phyloP scores from a whole-genome alignment of 352 stramenopile species.

The Phytophthora boehmeriae region DNA sequence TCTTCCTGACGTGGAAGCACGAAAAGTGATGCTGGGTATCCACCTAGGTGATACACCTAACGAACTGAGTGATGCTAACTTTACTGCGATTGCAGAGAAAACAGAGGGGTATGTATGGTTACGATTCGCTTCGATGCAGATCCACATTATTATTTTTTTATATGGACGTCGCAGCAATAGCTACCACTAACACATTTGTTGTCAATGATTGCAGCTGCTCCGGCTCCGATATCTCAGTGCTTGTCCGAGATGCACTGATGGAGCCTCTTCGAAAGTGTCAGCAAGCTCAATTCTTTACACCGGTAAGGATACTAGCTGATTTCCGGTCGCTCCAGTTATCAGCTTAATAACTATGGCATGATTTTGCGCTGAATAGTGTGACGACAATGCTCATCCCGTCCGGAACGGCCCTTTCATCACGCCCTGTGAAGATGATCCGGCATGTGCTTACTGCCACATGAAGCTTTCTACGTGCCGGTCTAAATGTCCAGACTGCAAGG shows the following conservation, averaged over 20 bases:
- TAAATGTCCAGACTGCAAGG: slow-evolving; percentile 74
- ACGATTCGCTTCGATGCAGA: background rate
- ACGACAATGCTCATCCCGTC: slow-evolving; percentile 70
- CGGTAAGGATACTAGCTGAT: slow-evolving; percentile 40
- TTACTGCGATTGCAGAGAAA: slow-evolving; percentile 91
- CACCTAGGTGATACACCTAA: slow-evolving; percentile 97
- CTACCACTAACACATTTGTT: background rate
- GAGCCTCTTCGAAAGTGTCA: slow-evolving; percentile 97
- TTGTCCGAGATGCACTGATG: slow-evolving; percentile 98
- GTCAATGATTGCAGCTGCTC: slow-evolving; percentile 59
- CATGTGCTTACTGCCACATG: slow-evolving; percentile 90
- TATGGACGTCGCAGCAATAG: slow-evolving; percentile 4
- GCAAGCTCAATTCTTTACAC: slow-evolving; percentile 93
- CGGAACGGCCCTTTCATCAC: slow-evolving; percentile 78
- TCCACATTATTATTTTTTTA: background rate
- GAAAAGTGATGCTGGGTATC: slow-evolving; percentile 97
- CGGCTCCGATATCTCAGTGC: slow-evolving; percentile 97
- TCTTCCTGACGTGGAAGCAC: slow-evolving; percentile 92
- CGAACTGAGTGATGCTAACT: slow-evolving; percentile 93
- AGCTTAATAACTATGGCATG: background rate
- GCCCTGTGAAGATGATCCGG: slow-evolving; percentile 82
- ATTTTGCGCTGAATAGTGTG: slow-evolving; percentile 52
- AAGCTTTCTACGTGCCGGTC: slow-evolving; percentile 79
- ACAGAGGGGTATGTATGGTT: slow-evolving; percentile 91
- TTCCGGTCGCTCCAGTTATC: background rate